Base-by-base conservation (phyloP, 2,329 filamentous ascomycete genomes). In the Tolypocladium amazonense region DNA sequence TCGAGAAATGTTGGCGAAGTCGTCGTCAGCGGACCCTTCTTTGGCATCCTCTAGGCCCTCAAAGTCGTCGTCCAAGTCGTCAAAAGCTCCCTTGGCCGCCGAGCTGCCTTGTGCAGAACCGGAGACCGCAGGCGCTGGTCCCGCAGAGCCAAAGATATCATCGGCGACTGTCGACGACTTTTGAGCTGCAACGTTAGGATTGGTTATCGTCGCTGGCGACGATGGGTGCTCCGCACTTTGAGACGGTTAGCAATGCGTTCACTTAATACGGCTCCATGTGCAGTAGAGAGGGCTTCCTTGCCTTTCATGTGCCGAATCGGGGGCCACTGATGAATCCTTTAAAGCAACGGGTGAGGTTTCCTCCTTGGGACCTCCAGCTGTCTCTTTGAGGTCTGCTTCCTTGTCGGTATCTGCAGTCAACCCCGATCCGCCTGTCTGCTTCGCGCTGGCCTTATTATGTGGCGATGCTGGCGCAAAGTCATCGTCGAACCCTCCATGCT, bases 401-500 rank as follows among this genome's bases (percentile, higher is more conserved):
- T 70, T 69, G 33, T 61, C 56, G 27, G 56, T 4, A 56, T 65
- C 60, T 41, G 33, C 41, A 11, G 56, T 57, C 33, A 59, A 38
- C 1, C 9, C 56, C 47, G 8, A 33, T 20, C 15, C 23, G 11
- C n/a, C 37, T 14, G 38, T 43, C 59, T 35, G 60, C 57, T 67
- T 65, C 37, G 63, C 64, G 20, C 62, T 63, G 18, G 60, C 38
- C 65, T 77, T 79, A 37, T 70, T 65, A 33, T 72, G 69, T 30
- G 79, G 77, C 5, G 81, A 81, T 2, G 83, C 81, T 18, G 89
- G 85, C 0, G 89, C 87, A 70, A 97, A 97, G 72, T 97, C 88
- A 70, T 99, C 94, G 56, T 95, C 93, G 69, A 97, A 97, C 0
- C 92, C 91, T 50, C 90, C 91, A 56, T 84, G 83, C 56, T 90